These are phyloP conservation scores for Clavulina sp. DNA, from an alignment of 768 basidiomycete species.

Conservation along the genomic window DNA sequence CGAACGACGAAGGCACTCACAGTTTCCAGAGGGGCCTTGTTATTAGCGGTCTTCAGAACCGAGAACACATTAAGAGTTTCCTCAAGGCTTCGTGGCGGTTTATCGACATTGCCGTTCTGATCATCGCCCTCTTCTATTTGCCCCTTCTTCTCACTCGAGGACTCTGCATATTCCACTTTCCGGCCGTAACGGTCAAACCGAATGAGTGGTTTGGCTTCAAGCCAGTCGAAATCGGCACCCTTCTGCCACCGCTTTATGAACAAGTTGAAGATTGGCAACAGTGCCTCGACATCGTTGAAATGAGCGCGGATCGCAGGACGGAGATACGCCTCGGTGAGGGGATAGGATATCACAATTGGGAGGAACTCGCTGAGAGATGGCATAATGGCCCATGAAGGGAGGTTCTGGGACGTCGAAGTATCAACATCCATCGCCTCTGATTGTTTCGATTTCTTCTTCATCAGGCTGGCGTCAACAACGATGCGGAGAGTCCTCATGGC, in stretches of 20 bases:
- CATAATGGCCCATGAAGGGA: background rate
- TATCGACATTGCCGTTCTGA: too few species aligned
- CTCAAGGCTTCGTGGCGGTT: background rate
- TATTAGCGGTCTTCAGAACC: background rate
- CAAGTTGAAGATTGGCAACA: conserved; percentile 25
- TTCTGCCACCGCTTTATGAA: background rate
- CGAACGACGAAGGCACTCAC: background rate
- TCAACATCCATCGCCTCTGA: background rate
- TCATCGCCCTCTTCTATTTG: too few species aligned
- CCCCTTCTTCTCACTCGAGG: too few species aligned
- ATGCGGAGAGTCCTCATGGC: conserved; percentile 34
- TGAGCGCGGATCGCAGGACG: conserved; percentile 35
- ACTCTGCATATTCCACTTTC: too few species aligned
- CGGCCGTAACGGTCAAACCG: too few species aligned
- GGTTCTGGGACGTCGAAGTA: background rate
- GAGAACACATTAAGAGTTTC: background rate
- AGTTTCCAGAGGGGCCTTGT: background rate
- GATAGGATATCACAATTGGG: conserved; percentile 24
- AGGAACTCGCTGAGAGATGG: conserved; percentile 25
- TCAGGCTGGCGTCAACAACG: conserved; percentile 21
- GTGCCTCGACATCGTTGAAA: conserved; percentile 32
- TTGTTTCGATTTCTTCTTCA: background rate
- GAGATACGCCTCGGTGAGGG: conserved; percentile 24
- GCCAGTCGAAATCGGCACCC: background rate
- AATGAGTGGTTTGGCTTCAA: background rate